Conservation (phyloP, 2,329 filamentous ascomycete species). For the Paracamarosporium sp. region DNA sequence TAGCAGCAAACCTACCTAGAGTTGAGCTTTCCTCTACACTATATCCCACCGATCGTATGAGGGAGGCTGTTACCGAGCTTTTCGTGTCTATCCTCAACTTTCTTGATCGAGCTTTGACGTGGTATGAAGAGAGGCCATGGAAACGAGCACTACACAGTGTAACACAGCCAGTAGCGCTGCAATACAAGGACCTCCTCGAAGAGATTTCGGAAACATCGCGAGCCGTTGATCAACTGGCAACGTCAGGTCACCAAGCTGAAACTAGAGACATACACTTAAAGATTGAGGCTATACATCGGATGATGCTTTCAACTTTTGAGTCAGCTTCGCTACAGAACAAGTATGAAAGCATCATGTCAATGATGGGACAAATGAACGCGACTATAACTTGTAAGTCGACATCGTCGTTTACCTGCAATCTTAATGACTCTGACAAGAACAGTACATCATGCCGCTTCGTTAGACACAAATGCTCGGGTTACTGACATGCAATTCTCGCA, state of each 20-base stretch:
- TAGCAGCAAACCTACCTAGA: background rate
- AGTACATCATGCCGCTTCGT: background rate
- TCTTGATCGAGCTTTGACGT: background rate
- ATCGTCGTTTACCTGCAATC: too few relatives aligned
- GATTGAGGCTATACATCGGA: too few relatives aligned
- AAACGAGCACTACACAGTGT: background rate
- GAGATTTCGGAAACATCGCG: background rate
- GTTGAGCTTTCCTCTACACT: background rate
- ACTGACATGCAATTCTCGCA: background rate
- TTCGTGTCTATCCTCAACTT: background rate
- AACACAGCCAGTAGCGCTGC: background rate
- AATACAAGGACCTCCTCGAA: background rate
- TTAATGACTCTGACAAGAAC: too few relatives aligned
- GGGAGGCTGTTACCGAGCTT: background rate
- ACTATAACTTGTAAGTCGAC: too few relatives aligned
- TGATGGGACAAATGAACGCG: background rate
- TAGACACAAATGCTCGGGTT: background rate
- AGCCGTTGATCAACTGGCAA: background rate
- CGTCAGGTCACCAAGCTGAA: background rate
- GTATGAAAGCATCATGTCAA: background rate
- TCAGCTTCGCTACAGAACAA: too few relatives aligned
- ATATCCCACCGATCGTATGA: background rate
- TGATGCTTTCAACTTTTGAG: too few relatives aligned
- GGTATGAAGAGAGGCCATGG: background rate
- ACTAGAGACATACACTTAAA: background rate